These are phyloP conservation scores for Osmanthus fragrans DNA, from an alignment of 257 asterid genomes.

Conservation along the genomic window DNA sequence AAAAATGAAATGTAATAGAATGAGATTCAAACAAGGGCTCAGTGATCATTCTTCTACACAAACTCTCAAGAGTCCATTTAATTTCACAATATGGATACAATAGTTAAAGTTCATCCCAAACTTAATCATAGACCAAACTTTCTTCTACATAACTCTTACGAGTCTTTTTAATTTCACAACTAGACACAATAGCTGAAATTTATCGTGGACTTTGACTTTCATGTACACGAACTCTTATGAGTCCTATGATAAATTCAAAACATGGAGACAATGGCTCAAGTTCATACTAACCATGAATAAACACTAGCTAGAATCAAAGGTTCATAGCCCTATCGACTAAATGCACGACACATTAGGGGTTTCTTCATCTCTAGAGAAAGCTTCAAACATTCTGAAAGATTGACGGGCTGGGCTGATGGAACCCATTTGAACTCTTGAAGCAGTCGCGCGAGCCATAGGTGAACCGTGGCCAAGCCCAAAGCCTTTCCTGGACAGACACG, in stretches of 20 bases:
- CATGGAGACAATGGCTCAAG: neutral
- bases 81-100: neutral
- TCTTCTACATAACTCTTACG: neutral
- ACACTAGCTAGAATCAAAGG: neutral
- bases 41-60: no score
- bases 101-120: neutral
- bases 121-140: neutral
- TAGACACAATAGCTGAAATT: no score
- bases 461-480: conserved; percentile 60
- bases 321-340: neutral
- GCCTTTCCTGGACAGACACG: conserved; percentile 67
- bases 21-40: no score
- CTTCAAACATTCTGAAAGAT: conserved; percentile 49
- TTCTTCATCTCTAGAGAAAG: conserved; percentile 60
- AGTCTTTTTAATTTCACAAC: neutral
- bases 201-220: no score
- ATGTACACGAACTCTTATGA: neutral
- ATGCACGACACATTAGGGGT: conserved; percentile 37
- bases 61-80: no score
- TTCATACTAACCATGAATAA: neutral
- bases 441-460: conserved; percentile 58
- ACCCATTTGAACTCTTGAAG: conserved; percentile 56
- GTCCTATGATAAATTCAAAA: neutral
- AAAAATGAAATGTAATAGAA: no score
- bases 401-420: conserved; percentile 30